Evolutionary conservation across 345 rosid genomes (phyloP).

Genomic region (Odontarrhena argentea): DNA sequence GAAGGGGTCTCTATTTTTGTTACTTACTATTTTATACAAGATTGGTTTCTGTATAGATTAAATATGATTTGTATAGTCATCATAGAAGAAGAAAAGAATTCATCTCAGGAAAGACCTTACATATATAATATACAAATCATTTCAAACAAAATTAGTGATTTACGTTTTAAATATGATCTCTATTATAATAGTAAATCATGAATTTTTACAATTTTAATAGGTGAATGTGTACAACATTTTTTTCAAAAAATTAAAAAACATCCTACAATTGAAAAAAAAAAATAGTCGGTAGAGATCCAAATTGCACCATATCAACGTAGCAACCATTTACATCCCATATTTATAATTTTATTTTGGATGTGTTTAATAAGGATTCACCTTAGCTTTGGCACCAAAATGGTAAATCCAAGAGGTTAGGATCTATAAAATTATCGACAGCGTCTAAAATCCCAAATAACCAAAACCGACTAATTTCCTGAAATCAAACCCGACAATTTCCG

Average conservation of each 20-base stretch:
- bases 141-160: background rate
- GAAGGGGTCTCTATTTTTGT: background rate
- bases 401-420: background rate
- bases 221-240: background rate
- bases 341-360: conserved; percentile 19
- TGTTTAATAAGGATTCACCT: background rate
- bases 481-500: conserved; percentile 20
- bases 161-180: too few species aligned
- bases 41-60: conserved; percentile 38
- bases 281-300: background rate
- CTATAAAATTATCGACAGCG: background rate
- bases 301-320: conserved; percentile 3
- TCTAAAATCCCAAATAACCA: background rate
- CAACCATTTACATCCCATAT: conserved; percentile 29
- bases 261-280: background rate
- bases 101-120: background rate
- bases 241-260: background rate
- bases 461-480: background rate
- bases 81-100: conserved; percentile 19
- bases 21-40: background rate
- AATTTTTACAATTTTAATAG: background rate
- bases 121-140: conserved; percentile 10
- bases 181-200: too few species aligned
- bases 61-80: conserved; percentile 41
- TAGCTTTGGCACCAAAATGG: conserved; percentile 3